These are phyloP conservation scores for Chlorella sp. DNA, from an alignment of 139 green algal species.

Conservation along the genomic window DNA sequence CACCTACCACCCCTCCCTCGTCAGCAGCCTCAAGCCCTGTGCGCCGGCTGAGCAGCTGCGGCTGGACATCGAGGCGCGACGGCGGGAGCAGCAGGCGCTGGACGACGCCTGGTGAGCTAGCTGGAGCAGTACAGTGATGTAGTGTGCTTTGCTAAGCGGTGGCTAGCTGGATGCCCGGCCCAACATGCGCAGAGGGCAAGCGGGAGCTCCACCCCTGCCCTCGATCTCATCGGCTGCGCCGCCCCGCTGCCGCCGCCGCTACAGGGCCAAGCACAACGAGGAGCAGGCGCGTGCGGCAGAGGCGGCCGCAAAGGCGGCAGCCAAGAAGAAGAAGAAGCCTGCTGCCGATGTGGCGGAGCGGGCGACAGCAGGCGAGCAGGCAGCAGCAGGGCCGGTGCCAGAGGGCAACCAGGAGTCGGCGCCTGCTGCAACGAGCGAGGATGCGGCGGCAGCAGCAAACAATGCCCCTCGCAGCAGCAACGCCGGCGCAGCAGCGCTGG, in stretches of 20 bases:
- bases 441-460: too few relatives aligned
- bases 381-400: neutral
- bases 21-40: neutral
- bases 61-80: neutral
- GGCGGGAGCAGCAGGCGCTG: neutral
- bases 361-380: neutral
- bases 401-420: too few relatives aligned
- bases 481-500: too few relatives aligned
- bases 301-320: slow-evolving; percentile 12
- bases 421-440: too few relatives aligned
- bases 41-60: slow-evolving; percentile 14
- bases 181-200: neutral
- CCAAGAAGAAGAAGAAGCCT: slow-evolving; percentile 7
- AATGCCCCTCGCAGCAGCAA: too few relatives aligned
- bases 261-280: neutral
- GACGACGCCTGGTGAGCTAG: neutral
- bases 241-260: neutral
- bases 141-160: neutral
- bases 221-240: neutral
- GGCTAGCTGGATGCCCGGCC: neutral
- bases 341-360: neutral
- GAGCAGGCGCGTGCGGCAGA: slow-evolving; percentile 3
- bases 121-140: neutral
- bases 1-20: neutral
- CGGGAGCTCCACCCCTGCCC: too few relatives aligned